Evolutionary conservation across 371 early-diverging fungal genomes (phyloP), one percentile per base, ranked within the genome.

Genomic region (Haplosporangium sp.): DNA sequence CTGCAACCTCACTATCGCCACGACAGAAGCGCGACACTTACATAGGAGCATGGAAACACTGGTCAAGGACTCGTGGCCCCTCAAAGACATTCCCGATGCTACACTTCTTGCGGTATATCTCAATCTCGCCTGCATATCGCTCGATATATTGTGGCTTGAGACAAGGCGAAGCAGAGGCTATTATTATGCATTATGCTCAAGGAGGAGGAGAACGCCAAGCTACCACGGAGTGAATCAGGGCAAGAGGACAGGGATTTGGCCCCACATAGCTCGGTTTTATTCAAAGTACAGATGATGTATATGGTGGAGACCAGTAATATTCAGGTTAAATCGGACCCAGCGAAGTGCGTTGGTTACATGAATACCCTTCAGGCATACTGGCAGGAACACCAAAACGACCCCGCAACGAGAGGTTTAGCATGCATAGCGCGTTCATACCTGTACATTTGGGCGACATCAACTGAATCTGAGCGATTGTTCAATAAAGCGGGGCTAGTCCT

Each of bases 381-480:
- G 63, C 13, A 23, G 11, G 51, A 46, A 37, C 38, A 7, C 9
- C 18, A 23, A 43, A 41, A 18, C 20, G 8, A 51, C 3, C 29
- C 61, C 14, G 10, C n/a, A 2, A n/a, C 16, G 6, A 20, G 41
- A 21, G n/a, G 0, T 6, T 10, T 61, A 6, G 53, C 53, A 12
- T 40, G 1, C 8, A 9, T 55, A 37, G 45, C 63, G 37, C 55
- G 63, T n/a, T 63, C 63, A 46, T 45, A 46, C 55, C 37, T 63
- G n/a, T 55, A 55, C 47, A 55, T 55, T 46, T 54, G 53, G 55
- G 53, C 62, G 16, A 54, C 62, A 21, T 62, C 62, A 43, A 50
- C 50, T 51, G 60, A 50, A 40, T 60, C 60, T 14, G 60, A 50
- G 37, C 59, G 48, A 45, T 59, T 59, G 50, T 60, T 60, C 50